Conservation (phyloP, 2,329 filamentous ascomycete genomes). For the Helotiales sp. region DNA sequence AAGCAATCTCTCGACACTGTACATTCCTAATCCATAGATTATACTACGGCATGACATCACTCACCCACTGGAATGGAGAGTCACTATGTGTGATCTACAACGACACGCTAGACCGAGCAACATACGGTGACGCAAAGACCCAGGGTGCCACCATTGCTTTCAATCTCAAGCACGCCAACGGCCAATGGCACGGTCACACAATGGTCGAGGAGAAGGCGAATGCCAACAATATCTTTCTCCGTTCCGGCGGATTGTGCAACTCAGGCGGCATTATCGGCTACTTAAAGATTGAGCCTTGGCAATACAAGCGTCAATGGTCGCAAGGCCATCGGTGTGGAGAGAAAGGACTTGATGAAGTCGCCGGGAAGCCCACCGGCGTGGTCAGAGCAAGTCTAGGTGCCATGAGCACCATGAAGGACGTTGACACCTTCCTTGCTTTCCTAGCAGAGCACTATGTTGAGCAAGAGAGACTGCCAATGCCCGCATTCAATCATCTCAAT, state of each 20-base stretch:
- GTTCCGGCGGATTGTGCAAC: constrained; percentile 88
- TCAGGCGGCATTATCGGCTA: constrained; percentile 78
- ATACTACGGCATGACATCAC: constrained; percentile 52
- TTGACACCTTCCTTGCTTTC: constrained; percentile 70
- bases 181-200: constrained; percentile 72
- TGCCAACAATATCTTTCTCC: constrained; percentile 77
- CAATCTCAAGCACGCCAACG: constrained; percentile 70
- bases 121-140: constrained; percentile 33
- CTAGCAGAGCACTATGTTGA: constrained; percentile 50
- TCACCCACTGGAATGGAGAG: constrained; percentile 65
- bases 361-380: constrained; percentile 83
- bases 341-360: constrained; percentile 65
- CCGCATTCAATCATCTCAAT: background rate
- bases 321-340: constrained; percentile 81
- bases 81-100: constrained; percentile 34
- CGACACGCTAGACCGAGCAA: constrained; percentile 34
- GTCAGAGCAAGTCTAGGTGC: constrained; percentile 83
- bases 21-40: constrained; percentile 61
- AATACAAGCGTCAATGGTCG: constrained; percentile 82
- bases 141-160: constrained; percentile 78
- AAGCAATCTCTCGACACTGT: constrained; percentile 68
- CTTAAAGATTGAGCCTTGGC: constrained; percentile 71
- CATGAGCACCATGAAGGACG: constrained; percentile 79
- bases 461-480: background rate
- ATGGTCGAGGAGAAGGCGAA: constrained; percentile 85